Base-by-base conservation (phyloP, 805 yeast species). In the Metschnikowia picachoensis region DNA sequence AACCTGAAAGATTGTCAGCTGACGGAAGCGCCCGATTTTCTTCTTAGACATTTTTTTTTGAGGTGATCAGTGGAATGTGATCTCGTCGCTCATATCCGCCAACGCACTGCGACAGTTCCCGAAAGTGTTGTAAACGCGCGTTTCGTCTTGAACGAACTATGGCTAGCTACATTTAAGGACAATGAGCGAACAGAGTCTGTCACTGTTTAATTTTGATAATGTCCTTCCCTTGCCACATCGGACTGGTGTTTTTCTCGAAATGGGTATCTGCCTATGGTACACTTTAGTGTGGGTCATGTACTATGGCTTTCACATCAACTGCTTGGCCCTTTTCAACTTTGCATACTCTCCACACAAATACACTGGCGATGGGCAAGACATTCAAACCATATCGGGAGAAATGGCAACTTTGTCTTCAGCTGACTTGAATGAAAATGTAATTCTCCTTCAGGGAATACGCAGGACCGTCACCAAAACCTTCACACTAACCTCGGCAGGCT, bases 221-320 rank as follows among this genome's bases (percentile, higher is more conserved):
- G 44, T 67, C 16, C 44, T 72, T 13, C 76, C 77, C 13, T 55
- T 69, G 20, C 73, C 75, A 10, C 69, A 65, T 50, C 59, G 83
- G 38, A 72, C 80, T 38, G 62, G 81, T 13, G 53, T 78, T 3
- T 62, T 81, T 14, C 50, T 82, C 3, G 70, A 77, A 47, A 41
- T 73, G 4, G 85, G 84, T 5, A 58, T 75, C 5, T 70, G 77
- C 61, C 58, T 81, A 20, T 83, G 87, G 87, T 70, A 66, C 37
- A 44, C 68, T 37, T 72, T 78, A 42, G 64, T 79, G 34, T 56
- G 60, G 46, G 55, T 72, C 17, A 69, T 77, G 46, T 61, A 61
- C 44, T 55, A 53, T 12, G 61, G 60, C 29, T 54, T 57, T 44
- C 62, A 66, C 20, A 67, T 82, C 41, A 82, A 81, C 58, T 62